A percentile compares a stretch with the other conserved stretches of the same genome.
Evolutionary conservation across 148 eudicot species (phyloP).

Genomic region (Cornus suecica): DNA sequence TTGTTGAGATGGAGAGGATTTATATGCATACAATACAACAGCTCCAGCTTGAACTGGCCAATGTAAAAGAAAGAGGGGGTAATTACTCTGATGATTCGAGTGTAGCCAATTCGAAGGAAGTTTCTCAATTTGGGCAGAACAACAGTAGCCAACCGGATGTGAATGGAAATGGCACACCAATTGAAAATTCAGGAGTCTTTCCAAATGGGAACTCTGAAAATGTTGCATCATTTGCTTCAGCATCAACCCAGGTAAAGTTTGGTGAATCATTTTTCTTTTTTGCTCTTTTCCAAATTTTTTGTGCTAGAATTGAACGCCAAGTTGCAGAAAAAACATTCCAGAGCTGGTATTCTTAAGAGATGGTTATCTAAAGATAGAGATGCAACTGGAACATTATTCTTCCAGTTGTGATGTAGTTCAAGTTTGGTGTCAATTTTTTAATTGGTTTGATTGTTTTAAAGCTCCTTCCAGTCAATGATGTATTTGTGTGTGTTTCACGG

Average conservation of each 20-base stretch:
- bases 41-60: constrained; percentile 76
- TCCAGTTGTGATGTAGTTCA: not conserved
- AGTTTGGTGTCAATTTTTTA: not conserved
- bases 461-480: not conserved
- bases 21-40: constrained; percentile 75
- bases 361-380: not conserved
- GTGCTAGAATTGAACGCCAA: not conserved
- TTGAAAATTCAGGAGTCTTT: constrained; percentile 38
- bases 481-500: not conserved
- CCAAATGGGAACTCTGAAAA: constrained; percentile 58
- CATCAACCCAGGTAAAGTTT: constrained; percentile 49
- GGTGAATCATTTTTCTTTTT: not conserved
- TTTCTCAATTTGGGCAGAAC: constrained; percentile 46
- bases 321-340: not conserved
- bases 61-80: constrained; percentile 57
- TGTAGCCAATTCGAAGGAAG: constrained; percentile 39
- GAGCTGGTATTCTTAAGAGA: not conserved
- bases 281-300: not conserved
- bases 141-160: constrained; percentile 54
- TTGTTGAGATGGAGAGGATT: constrained; percentile 84
- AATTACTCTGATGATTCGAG: constrained; percentile 37
- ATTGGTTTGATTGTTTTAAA: not conserved
- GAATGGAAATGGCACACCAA: constrained; percentile 39
- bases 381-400: not conserved
- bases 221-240: constrained; percentile 41